Conservation (phyloP, 495 filamentous ascomycete genomes). For the Pseudevernia furfuracea region DNA sequence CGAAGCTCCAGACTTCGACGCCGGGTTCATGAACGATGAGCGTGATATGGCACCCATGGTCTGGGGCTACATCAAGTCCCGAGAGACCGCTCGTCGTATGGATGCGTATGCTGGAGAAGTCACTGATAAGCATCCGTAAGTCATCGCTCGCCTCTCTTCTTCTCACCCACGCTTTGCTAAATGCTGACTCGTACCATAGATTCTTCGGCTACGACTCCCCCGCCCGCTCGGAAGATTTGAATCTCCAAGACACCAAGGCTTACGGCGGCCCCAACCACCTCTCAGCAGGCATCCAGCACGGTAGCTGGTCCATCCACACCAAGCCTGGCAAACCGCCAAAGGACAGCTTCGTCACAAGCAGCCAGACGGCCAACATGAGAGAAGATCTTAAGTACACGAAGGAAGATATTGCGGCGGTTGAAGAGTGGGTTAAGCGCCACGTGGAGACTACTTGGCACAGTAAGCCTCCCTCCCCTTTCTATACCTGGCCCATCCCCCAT, state of each 20-base stretch:
- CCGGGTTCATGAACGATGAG: constrained; percentile 80
- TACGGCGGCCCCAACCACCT: constrained; percentile 69
- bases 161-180: background rate
- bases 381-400: constrained; percentile 59
- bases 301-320: constrained; percentile 40
- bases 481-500: background rate
- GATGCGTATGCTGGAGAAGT: constrained; percentile 72
- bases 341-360: constrained; percentile 39
- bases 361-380: constrained; percentile 46
- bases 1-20: constrained; percentile 69
- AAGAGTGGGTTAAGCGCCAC: constrained; percentile 71
- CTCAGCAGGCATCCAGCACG: constrained; percentile 61
- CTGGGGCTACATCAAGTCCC: constrained; percentile 81
- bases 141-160: background rate
- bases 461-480: constrained; percentile 32
- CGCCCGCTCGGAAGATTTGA: constrained; percentile 63
- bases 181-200: constrained; percentile 34
- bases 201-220: constrained; percentile 61
- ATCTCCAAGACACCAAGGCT: constrained; percentile 62
- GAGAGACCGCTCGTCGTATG: constrained; percentile 74
- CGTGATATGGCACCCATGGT: constrained; percentile 78
- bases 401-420: constrained; percentile 60
- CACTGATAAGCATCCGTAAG: constrained; percentile 49
- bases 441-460: constrained; percentile 77
- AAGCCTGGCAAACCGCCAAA: constrained; percentile 43